Base-by-base conservation (phyloP, 129 eudicot species). In the Flaveria sonorensis region DNA sequence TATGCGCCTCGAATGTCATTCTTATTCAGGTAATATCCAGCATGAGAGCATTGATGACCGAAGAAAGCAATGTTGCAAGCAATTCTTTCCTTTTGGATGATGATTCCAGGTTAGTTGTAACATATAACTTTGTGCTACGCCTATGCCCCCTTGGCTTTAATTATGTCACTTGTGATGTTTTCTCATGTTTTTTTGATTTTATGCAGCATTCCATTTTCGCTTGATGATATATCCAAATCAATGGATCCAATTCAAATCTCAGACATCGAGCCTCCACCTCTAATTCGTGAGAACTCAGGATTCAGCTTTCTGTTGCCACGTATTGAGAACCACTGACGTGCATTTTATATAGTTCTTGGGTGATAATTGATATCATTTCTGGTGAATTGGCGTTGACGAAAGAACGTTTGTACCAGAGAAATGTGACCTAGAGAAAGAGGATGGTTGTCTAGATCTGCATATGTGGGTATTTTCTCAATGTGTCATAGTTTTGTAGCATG, bases 41-140 rank as follows among this genome's bases (percentile, higher is more conserved):
- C 78, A 93, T 93, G 96, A 85, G 97, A 83, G 91, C 77, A 39
- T 79, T 81, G 83, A 90, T 93, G 96, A 93, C 93, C 11, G 98
- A 93, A 82, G 98, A 93, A 79, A 88, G 87, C 80, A 85, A 84
- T 72, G 91, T 90, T 70, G 93, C 89, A 51, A 93, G 98, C 92
- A 93, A 83, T 85, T 90, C 98, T 30, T 90, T 93, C 81, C 81
- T 93, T 63, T 80, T 93, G 88, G 98, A 93, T 82, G 98, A 93
- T 57, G 98, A 93, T 86, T 93, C 98, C 74, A 93, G 98, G 98
- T 93, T 73, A 64, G 86, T 79, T 67, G 18, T 48, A 45, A 23
- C 16, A 74, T 67, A 24, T 48, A 45, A 23, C 10, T 74, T 6
- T 71, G 42, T 65, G 21, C 18, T 59, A n/a, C 46, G 18, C 1